phyloP scores from a whole-genome alignment of 345 rosid species.

The Salix udensis region DNA sequence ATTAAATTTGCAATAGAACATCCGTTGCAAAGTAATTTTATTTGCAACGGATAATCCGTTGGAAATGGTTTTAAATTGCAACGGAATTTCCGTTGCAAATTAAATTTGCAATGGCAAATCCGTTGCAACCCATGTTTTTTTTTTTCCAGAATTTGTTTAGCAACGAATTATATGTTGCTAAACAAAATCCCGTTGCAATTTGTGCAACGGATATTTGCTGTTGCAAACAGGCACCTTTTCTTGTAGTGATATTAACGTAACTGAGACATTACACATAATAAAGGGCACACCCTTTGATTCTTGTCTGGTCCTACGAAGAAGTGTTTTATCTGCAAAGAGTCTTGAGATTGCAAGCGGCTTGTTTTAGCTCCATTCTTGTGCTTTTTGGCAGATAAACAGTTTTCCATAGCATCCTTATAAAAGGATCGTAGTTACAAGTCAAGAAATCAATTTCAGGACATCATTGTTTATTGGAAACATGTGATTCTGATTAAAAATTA shows the following conservation, averaged over 20 bases:
- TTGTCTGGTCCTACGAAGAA: constrained; percentile 59
- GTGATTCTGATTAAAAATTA: background rate
- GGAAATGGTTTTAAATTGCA: too few species aligned
- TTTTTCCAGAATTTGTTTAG: too few species aligned
- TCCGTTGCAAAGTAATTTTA: too few species aligned
- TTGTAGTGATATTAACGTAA: background rate
- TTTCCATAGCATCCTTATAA: constrained; percentile 47
- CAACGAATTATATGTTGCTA: too few species aligned
- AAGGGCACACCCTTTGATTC: constrained; percentile 18
- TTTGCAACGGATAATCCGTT: too few species aligned
- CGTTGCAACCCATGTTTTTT: too few species aligned
- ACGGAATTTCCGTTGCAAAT: too few species aligned
- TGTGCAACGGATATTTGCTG: too few species aligned
- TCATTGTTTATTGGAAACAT: background rate
- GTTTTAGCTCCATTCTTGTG: constrained; percentile 48
- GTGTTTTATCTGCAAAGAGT: constrained; percentile 79
- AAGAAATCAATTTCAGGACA: background rate
- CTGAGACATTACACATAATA: background rate
- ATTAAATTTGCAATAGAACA: too few species aligned
- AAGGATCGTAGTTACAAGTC: background rate
- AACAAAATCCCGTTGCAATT: too few species aligned
- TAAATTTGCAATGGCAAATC: too few species aligned
- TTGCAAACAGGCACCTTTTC: too few species aligned
- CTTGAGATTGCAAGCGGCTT: constrained; percentile 48
- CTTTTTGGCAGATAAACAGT: constrained; percentile 50